These are phyloP conservation scores for Fusarium buharicum DNA, from an alignment of 2,329 filamentous ascomycete genomes.

Conservation along the genomic window DNA sequence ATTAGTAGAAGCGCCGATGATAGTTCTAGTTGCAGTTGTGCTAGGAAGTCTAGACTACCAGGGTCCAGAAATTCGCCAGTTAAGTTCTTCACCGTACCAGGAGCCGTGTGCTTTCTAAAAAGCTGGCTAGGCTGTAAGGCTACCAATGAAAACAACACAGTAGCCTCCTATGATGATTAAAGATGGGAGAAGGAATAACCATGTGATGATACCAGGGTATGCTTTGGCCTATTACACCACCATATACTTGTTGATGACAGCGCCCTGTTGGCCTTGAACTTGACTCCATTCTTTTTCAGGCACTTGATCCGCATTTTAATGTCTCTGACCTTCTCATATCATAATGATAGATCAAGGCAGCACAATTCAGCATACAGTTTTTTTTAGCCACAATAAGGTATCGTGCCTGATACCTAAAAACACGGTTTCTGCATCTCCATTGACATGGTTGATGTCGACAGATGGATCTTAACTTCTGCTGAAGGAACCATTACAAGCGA, in stretches of 20 bases:
- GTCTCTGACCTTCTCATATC: no score
- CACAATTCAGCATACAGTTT: no score
- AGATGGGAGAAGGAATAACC: slow-evolving; percentile 38
- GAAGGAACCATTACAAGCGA: neutral
- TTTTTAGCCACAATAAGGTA: no score
- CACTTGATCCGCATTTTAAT: neutral
- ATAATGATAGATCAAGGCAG: no score
- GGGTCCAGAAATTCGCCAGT: slow-evolving; percentile 35
- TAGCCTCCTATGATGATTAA: slow-evolving; percentile 45
- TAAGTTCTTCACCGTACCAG: slow-evolving; percentile 37
- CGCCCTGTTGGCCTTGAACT: slow-evolving; percentile 24
- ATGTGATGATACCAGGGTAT: slow-evolving; percentile 31
- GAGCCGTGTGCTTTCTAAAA: slow-evolving; percentile 39
- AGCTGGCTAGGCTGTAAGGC: slow-evolving; percentile 40
- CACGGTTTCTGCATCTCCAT: no score
- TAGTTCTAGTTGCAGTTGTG: slow-evolving; percentile 26
- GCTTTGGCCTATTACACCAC: slow-evolving; percentile 16
- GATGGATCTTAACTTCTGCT: neutral
- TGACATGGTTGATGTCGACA: neutral
- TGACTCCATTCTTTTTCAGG: slow-evolving; percentile 31
- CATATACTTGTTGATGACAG: slow-evolving; percentile 30
- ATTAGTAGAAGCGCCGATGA: slow-evolving; percentile 41
- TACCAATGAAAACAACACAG: slow-evolving; percentile 34
- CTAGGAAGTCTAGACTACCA: slow-evolving; percentile 21
- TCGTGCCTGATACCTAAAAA: no score